These are phyloP conservation scores for Castanopsis chinensis DNA, from an alignment of 306 rosid species.

Conservation along the genomic window DNA sequence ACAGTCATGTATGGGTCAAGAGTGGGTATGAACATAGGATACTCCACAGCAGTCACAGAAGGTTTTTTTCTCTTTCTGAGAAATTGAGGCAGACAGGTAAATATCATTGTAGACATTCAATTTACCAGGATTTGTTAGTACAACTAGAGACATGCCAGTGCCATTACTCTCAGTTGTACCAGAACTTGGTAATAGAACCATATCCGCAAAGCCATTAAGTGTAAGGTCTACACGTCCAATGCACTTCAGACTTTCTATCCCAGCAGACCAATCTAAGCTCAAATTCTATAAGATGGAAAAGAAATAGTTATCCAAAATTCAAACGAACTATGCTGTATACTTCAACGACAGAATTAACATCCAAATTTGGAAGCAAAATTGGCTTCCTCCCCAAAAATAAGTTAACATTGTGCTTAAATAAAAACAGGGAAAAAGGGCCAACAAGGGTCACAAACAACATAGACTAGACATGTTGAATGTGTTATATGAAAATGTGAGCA, in stretches of 20 bases:
- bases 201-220: no score
- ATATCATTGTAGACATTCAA: constrained; percentile 53
- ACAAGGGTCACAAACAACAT: not conserved
- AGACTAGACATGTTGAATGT: not conserved
- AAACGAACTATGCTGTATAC: not conserved
- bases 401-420: no score
- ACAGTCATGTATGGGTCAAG: constrained; percentile 64
- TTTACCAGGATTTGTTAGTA: constrained; percentile 86
- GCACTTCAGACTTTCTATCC: constrained; percentile 70
- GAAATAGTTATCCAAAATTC: constrained; percentile 17
- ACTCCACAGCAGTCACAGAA: constrained; percentile 41
- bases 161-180: no score
- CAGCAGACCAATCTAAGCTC: constrained; percentile 70
- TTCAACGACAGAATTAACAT: not conserved
- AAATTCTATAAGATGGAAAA: constrained; percentile 55
- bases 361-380: not conserved
- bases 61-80: constrained; percentile 43
- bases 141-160: no score
- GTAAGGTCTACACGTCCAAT: no score
- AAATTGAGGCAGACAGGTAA: constrained; percentile 51
- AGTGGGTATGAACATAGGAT: constrained; percentile 61
- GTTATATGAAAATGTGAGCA: not conserved
- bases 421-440: not conserved
- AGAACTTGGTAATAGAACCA: no score
- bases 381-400: no score